phyloP scores from a whole-genome alignment of 2,329 filamentous ascomycete genomes.

The Bipolaris cookei region DNA sequence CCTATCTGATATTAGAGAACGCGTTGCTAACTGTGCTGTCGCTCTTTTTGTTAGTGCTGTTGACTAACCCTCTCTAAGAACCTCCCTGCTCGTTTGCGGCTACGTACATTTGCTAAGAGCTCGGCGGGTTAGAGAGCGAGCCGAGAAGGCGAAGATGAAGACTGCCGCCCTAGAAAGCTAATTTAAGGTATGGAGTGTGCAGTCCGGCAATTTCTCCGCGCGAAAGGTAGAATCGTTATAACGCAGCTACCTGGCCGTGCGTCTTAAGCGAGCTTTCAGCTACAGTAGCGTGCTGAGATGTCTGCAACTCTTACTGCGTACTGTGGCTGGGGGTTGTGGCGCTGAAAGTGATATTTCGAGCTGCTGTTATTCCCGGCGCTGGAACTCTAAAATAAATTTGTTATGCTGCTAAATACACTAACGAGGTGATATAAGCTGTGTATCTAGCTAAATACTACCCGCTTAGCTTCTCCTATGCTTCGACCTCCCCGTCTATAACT shows the following conservation, averaged over 20 bases:
- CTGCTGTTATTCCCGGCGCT: background rate
- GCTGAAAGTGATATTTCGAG: background rate
- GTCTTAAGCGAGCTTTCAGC: background rate
- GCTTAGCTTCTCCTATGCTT: too few species aligned
- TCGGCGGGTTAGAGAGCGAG: background rate
- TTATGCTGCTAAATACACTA: background rate
- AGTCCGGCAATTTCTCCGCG: background rate
- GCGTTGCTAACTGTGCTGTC: background rate
- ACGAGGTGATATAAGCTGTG: background rate
- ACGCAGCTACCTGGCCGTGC: background rate
- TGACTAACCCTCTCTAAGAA: background rate
- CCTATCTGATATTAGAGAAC: background rate
- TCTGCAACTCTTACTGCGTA: conserved; percentile 3
- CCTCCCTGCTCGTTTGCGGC: background rate
- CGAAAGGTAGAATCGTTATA: background rate
- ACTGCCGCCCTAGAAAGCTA: background rate
- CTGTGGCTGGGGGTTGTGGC: background rate
- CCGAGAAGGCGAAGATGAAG: background rate
- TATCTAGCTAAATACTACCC: background rate
- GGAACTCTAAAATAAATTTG: background rate
- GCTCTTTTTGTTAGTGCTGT: background rate
- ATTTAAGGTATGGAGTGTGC: background rate
- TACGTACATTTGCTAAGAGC: background rate
- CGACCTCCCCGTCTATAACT: too few species aligned
- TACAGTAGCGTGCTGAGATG: conserved; percentile 3